These are phyloP conservation scores for Aspergillus terreus DNA, from an alignment of 2,329 filamentous ascomycete species.

Conservation along the genomic window DNA sequence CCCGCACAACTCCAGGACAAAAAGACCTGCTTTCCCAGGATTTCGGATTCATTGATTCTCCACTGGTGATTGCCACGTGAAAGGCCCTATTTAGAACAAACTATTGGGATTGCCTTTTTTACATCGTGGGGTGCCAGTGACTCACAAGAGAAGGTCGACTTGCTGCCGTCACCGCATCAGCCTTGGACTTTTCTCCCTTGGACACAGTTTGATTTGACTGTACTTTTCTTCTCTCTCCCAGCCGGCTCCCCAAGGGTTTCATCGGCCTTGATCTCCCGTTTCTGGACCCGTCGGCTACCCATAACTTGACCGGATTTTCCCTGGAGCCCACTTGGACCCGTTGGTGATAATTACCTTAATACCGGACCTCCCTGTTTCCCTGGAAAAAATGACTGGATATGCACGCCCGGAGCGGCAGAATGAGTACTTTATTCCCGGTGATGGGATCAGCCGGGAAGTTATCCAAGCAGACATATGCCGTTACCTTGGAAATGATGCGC, in stretches of 20 bases:
- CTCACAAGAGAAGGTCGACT: constrained; percentile 10
- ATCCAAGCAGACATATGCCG: constrained; percentile 82
- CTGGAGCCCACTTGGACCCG: constrained; percentile 27
- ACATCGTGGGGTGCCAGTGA: constrained; percentile 12
- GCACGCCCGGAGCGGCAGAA: constrained; percentile 51
- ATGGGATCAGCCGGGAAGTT: constrained; percentile 79
- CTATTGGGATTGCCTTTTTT: constrained; percentile 8
- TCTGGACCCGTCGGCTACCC: constrained; percentile 17
- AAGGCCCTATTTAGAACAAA: constrained; percentile 11
- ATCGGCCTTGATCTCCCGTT: constrained; percentile 12
- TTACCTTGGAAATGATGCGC: constrained; percentile 77
- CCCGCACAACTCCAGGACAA: constrained; percentile 13
- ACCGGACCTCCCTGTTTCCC: constrained; percentile 19
- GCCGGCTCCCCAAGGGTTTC: constrained; percentile 12
- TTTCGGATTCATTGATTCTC: constrained; percentile 16
- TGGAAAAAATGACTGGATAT: constrained; percentile 37
- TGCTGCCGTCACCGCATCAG: constrained; percentile 18
- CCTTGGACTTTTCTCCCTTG: constrained; percentile 18
- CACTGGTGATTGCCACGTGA: constrained; percentile 9
- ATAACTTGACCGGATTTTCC: constrained; percentile 13
- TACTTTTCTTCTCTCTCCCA: constrained; percentile 21
- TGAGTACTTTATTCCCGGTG: constrained; percentile 75
- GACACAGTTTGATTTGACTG: constrained; percentile 21
- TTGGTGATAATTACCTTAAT: constrained; percentile 20
- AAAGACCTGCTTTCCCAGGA: constrained; percentile 7